Conservation (phyloP, 2,329 filamentous ascomycete genomes). For the Hypoxylon sp. region DNA sequence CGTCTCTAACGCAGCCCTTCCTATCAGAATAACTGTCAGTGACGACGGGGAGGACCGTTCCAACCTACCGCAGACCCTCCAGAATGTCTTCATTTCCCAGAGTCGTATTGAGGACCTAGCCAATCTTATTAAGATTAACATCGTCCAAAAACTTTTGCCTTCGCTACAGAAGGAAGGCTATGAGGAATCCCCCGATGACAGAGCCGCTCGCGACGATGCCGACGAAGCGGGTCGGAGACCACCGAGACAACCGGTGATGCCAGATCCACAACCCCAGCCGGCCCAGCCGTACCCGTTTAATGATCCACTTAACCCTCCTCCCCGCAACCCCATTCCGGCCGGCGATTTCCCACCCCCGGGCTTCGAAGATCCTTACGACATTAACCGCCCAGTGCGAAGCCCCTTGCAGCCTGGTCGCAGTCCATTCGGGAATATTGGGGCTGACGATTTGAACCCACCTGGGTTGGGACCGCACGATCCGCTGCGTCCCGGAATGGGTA, state of each 20-base stretch:
- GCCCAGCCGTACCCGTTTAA: slow-evolving; percentile 77
- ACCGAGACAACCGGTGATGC: slow-evolving; percentile 60
- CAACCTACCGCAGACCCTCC: slow-evolving; percentile 64
- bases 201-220: slow-evolving; percentile 60
- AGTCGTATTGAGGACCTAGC: slow-evolving; percentile 78
- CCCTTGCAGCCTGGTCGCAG: slow-evolving; percentile 61
- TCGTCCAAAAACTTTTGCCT: slow-evolving; percentile 88
- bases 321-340: slow-evolving; percentile 74
- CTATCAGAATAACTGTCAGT: slow-evolving; percentile 68
- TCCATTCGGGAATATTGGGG: slow-evolving; percentile 78
- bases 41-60: slow-evolving; percentile 65
- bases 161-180: slow-evolving; percentile 84
- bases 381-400: slow-evolving; percentile 76
- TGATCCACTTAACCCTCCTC: slow-evolving; percentile 75
- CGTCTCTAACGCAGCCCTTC: slow-evolving; percentile 72
- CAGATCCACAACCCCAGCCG: slow-evolving; percentile 69
- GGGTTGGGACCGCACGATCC: slow-evolving; percentile 90
- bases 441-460: slow-evolving; percentile 89
- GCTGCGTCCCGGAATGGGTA: slow-evolving; percentile 75
- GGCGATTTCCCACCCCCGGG: slow-evolving; percentile 87
- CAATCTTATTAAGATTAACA: slow-evolving; percentile 78
- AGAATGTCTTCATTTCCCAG: slow-evolving; percentile 80
- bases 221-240: slow-evolving; percentile 61
- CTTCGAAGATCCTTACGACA: slow-evolving; percentile 93
- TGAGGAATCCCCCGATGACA: slow-evolving; percentile 69